phyloP scores from a whole-genome alignment of 1,284 basidiomycete species.

The Anthracocystis setariae region DNA sequence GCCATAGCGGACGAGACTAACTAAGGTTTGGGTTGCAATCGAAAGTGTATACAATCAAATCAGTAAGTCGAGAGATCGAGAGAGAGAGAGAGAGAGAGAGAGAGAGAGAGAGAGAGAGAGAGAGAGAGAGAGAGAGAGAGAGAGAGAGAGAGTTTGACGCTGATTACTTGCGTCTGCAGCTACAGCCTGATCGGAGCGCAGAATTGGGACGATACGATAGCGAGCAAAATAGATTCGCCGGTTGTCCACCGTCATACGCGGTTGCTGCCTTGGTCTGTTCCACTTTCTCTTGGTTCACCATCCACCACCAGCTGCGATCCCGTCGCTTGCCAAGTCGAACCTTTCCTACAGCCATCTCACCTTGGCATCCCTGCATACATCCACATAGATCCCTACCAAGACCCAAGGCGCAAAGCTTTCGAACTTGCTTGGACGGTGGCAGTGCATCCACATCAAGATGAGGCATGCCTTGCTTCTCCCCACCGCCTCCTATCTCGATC shows the following conservation, averaged over 20 bases:
- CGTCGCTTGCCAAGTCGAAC: too few species aligned
- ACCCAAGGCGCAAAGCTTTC: neutral
- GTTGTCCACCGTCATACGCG: neutral
- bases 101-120: too few species aligned
- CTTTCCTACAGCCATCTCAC: too few species aligned
- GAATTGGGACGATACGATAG: neutral
- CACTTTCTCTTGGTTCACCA: neutral
- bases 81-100: too few species aligned
- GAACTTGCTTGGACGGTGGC: neutral
- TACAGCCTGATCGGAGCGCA: neutral
- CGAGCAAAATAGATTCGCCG: conserved; percentile 1
- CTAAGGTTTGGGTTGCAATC: too few species aligned
- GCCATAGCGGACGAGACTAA: too few species aligned
- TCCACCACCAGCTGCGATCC: neutral
- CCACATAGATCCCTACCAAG: neutral
- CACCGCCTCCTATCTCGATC: conserved; percentile 38
- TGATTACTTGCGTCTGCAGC: neutral
- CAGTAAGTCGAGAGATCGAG: too few species aligned
- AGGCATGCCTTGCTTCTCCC: conserved; percentile 38
- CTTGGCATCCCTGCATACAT: neutral
- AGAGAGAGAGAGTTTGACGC: too few species aligned
- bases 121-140: too few species aligned
- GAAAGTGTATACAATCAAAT: too few species aligned
- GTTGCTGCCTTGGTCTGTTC: neutral
- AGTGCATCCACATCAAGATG: conserved; percentile 12